A percentile compares a stretch with the other conserved stretches of the same genome.
Evolutionary conservation across 2,329 filamentous ascomycete genomes (phyloP).

Genomic region (Calonectria hongkongensis): DNA sequence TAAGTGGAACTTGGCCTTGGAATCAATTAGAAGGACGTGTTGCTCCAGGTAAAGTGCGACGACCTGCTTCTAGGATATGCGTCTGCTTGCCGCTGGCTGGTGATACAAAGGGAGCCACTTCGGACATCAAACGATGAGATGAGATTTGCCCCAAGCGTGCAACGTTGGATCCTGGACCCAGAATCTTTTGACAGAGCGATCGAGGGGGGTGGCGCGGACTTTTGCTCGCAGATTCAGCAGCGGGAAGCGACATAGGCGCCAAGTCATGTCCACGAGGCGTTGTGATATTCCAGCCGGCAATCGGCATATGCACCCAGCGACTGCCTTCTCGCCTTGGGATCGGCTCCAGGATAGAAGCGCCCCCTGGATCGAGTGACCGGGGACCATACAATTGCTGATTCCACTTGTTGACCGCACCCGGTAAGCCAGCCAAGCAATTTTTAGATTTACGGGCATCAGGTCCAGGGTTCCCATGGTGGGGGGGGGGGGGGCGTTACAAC

Average conservation of each 20-base stretch:
- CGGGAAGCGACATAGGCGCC: slow-evolving; percentile 51
- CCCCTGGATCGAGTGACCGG: slow-evolving; percentile 38
- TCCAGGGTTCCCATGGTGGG: slow-evolving; percentile 36
- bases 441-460: slow-evolving; percentile 37
- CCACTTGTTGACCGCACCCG: slow-evolving; percentile 31
- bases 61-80: slow-evolving; percentile 28
- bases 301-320: slow-evolving; percentile 4
- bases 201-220: slow-evolving; percentile 32
- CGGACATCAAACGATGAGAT: slow-evolving; percentile 48
- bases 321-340: slow-evolving; percentile 29
- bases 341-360: slow-evolving; percentile 42
- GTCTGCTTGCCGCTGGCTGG: slow-evolving; percentile 42
- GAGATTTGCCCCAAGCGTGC: slow-evolving; percentile 51
- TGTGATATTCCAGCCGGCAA: slow-evolving; percentile 44
- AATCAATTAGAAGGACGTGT: slow-evolving; percentile 35
- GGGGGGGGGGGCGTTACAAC: slow-evolving; percentile 41
- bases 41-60: slow-evolving; percentile 28
- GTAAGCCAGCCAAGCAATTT: slow-evolving; percentile 44
- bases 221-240: slow-evolving; percentile 44
- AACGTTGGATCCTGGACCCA: slow-evolving; percentile 39
- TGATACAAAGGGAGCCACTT: slow-evolving; percentile 44
- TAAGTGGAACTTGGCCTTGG: slow-evolving; percentile 47
- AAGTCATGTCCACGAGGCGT: slow-evolving; percentile 48
- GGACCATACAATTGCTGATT: slow-evolving; percentile 44
- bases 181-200: slow-evolving; percentile 29